Evolutionary conservation across 2,329 filamentous ascomycete species (phyloP).

Genomic region (Calonectria pteridis): DNA sequence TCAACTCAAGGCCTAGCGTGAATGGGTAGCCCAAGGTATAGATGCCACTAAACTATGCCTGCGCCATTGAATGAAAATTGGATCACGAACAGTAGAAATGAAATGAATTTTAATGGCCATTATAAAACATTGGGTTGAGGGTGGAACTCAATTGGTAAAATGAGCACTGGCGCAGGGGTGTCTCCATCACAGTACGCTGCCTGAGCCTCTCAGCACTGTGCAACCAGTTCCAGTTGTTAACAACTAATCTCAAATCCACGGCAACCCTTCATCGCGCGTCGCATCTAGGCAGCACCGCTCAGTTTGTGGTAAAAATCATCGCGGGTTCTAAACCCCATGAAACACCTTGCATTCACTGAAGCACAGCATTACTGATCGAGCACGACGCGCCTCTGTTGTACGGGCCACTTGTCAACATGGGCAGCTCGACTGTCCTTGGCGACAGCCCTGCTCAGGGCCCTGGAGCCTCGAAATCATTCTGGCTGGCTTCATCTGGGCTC

Average conservation of each 20-base stretch:
- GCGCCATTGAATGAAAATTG: neutral
- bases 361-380: neutral
- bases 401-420: constrained; percentile 46
- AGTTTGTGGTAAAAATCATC: neutral
- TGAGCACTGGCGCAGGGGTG: neutral
- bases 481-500: constrained; percentile 27
- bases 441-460: neutral
- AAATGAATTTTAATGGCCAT: neutral
- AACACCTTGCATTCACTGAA: too few species aligned
- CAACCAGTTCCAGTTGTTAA: constrained; percentile 17
- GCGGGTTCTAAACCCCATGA: neutral
- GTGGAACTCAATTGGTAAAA: constrained; percentile 2
- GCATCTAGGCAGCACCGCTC: neutral
- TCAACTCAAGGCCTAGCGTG: neutral
- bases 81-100: too few species aligned
- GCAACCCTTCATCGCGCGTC: neutral
- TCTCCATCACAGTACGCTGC: constrained; percentile 34
- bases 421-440: constrained; percentile 1
- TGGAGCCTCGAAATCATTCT: constrained; percentile 28
- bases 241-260: constrained; percentile 29
- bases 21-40: neutral
- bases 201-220: constrained; percentile 17
- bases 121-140: neutral
- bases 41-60: neutral
- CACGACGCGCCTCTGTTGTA: constrained; percentile 5